phyloP scores from a whole-genome alignment of 73 alveolate species.

The Tetrahymena malaccensis region DNA sequence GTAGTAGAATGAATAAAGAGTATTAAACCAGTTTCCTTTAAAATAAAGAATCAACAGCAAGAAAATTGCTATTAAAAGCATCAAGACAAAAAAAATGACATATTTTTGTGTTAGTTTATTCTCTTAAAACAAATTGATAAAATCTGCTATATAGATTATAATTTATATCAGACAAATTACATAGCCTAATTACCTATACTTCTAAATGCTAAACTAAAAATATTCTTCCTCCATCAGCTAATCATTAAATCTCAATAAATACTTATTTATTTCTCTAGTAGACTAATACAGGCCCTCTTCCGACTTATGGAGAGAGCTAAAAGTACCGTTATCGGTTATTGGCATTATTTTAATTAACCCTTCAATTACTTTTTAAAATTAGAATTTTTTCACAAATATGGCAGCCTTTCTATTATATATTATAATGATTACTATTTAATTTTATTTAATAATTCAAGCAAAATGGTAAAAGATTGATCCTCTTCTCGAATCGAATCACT shows the following conservation, averaged over 20 bases:
- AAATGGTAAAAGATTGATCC: background rate
- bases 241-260: background rate
- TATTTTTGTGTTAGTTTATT: background rate
- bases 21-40: background rate
- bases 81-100: background rate
- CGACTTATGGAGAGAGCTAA: background rate
- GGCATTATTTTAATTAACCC: background rate
- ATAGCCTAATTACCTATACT: background rate
- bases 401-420: too few relatives aligned
- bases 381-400: too few relatives aligned
- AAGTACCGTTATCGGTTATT: background rate
- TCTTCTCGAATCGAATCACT: background rate
- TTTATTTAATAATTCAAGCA: too few relatives aligned
- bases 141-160: background rate
- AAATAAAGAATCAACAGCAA: background rate
- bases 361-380: background rate
- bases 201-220: background rate
- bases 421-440: background rate
- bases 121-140: background rate
- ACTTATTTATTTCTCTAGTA: background rate
- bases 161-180: background rate
- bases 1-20: background rate
- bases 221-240: background rate
- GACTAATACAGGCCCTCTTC: background rate
- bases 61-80: background rate